Conservation (phyloP, 495 filamentous ascomycete species). For the Hypoxylon rickii region DNA sequence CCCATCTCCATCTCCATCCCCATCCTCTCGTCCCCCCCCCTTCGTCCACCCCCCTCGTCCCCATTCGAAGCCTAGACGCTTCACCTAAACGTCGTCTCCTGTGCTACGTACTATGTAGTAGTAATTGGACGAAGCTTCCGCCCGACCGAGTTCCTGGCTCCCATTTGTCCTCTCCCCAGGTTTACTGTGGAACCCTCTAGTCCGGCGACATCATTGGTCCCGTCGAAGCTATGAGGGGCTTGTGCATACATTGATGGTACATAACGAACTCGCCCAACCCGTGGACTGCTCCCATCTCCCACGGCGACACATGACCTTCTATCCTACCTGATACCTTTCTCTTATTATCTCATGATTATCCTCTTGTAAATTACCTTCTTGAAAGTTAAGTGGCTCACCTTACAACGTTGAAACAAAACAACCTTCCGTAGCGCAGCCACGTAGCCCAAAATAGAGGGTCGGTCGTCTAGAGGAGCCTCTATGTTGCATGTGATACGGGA, state of each 20-base stretch:
- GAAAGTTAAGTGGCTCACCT: neutral
- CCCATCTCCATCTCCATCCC: neutral
- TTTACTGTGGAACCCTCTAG: slow-evolving; percentile 16
- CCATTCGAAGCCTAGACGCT: neutral
- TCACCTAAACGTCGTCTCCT: neutral
- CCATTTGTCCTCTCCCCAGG: slow-evolving; percentile 33
- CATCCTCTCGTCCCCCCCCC: too few species aligned
- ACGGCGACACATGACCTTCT: slow-evolving; percentile 9
- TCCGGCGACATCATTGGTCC: slow-evolving; percentile 12
- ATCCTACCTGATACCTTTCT: neutral
- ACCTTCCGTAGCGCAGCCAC: slow-evolving; percentile 24
- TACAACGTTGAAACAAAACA: slow-evolving; percentile 22
- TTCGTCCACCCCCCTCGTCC: too few species aligned
- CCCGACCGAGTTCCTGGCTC: slow-evolving; percentile 25
- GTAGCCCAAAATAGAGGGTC: slow-evolving; percentile 12
- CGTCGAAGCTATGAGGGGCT: slow-evolving; percentile 4
- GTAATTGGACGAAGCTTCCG: slow-evolving; percentile 25
- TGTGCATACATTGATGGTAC: neutral
- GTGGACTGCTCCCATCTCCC: neutral
- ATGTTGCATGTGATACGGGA: slow-evolving; percentile 28
- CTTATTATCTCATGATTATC: neutral
- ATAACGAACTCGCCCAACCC: neutral
- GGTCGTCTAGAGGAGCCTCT: slow-evolving; percentile 15
- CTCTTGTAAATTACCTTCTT: slow-evolving; percentile 3
- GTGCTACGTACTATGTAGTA: too few species aligned